Evolutionary conservation across 495 filamentous ascomycete genomes (phyloP), one percentile per base, ranked within the genome.

Genomic region (Mycothermus thermophilus): DNA sequence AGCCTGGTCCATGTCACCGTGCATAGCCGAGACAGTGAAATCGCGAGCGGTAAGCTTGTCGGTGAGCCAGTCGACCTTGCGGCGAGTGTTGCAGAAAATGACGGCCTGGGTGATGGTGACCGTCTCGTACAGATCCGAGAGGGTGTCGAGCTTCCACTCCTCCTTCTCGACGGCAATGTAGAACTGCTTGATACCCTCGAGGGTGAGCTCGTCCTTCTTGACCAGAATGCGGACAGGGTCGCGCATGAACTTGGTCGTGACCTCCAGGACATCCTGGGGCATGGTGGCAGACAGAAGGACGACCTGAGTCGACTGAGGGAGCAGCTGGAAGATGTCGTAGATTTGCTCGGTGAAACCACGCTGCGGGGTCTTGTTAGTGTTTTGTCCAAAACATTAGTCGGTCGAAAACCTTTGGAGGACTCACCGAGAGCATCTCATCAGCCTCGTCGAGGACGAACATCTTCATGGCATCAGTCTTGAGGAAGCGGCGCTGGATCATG

Each of bases 161-260:
- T 99, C 90, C 64, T 95, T 96, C 64, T 99, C 90, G 19, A 96
- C 87, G 8, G 90, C 92, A 48, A 99, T 99, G 63, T 93, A 99
- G 64, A 93, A 99, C 59, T 99, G 90, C 69, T 96, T 96, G 38
- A 99, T 76, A 41, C 90, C 90, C 61, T 99, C 90, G 20, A 99
- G 74, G 7, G 90, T 99, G 66, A 99, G 70, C 59, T 99, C 90
- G 58, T 94, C 90, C 78, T 85, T 86, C 77, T 99, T 96, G 54
- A 99, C 90, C n/a, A 99, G 65, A 48, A 99, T 93, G 42, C 90
- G 83, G 20, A 99, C 90, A 13, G 90, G 92, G 51, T 99, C 90
- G 9, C 83, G 92, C 90, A 99, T 99, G 74, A 99, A 99, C 60
- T 96, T 96, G 35, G 92, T 96, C 3, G 90, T 99, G 76, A 99